These are phyloP conservation scores for Candida bentonensis DNA, from an alignment of 805 yeast species.

Conservation along the genomic window DNA sequence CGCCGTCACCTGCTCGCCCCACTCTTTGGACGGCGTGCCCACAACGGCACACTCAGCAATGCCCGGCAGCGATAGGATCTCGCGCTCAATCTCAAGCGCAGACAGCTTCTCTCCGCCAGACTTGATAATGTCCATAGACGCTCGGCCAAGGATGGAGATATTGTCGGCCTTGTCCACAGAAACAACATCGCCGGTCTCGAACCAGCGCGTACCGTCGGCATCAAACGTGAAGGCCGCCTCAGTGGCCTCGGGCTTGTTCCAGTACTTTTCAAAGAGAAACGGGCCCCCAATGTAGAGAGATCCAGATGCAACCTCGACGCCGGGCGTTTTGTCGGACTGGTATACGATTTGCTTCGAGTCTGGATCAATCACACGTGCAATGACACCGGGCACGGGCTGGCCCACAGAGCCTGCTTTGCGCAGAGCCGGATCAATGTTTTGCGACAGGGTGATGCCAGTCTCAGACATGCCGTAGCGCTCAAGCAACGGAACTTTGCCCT, in stretches of 20 bases:
- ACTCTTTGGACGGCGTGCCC: conserved; percentile 50
- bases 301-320: conserved; percentile 38
- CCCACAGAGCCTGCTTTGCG: conserved; percentile 27
- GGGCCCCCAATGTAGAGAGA: conserved; percentile 46
- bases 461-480: conserved; percentile 25
- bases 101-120: conserved; percentile 75
- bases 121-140: conserved; percentile 53
- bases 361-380: conserved; percentile 31
- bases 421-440: conserved; percentile 14
- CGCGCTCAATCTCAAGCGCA: conserved; percentile 87
- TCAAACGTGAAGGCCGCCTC: conserved; percentile 25
- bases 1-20: conserved; percentile 23
- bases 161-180: conserved; percentile 24
- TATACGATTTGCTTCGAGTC: conserved; percentile 9
- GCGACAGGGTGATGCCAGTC: conserved; percentile 22
- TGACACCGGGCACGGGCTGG: conserved; percentile 29
- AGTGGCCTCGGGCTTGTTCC: conserved; percentile 36
- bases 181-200: conserved; percentile 46
- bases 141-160: conserved; percentile 37
- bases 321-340: conserved; percentile 7
- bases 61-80: conserved; percentile 52
- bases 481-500: conserved; percentile 18
- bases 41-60: conserved; percentile 86
- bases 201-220: conserved; percentile 32
- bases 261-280: conserved; percentile 39